These are phyloP conservation scores for Didymella segeticola DNA, from an alignment of 2,329 filamentous ascomycete species.

Conservation along the genomic window DNA sequence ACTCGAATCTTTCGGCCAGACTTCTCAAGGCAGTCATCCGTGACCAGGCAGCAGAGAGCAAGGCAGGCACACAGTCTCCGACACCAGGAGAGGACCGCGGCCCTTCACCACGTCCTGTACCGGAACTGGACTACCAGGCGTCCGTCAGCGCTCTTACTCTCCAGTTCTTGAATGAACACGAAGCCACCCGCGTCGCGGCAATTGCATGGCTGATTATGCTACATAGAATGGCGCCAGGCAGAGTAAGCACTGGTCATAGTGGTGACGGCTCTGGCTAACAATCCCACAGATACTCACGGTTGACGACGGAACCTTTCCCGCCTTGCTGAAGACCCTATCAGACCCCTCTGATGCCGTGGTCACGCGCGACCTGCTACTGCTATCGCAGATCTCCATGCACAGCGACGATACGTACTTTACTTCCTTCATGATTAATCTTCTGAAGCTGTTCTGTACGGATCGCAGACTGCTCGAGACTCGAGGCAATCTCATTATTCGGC, in stretches of 20 bases:
- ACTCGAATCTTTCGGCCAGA: conserved; percentile 47
- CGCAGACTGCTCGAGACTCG: conserved; percentile 87
- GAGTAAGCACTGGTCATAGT: conserved; percentile 59
- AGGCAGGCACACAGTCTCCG: conserved; percentile 44
- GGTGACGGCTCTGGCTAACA: conserved; percentile 12
- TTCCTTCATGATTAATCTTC: conserved; percentile 95
- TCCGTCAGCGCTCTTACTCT: conserved; percentile 92
- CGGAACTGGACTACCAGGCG: conserved; percentile 92
- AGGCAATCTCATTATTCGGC: conserved; percentile 94
- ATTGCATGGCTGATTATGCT: conserved; percentile 98
- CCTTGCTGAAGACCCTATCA: conserved; percentile 91
- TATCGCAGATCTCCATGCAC: conserved; percentile 95
- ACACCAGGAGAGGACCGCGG: conserved; percentile 55
- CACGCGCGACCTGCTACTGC: conserved; percentile 87
- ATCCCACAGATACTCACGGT: conserved; percentile 71
- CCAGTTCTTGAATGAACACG: conserved; percentile 94
- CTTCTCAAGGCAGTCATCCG: conserved; percentile 46
- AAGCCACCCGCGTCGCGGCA: conserved; percentile 91
- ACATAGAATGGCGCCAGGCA: conserved; percentile 90
- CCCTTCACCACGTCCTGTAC: conserved; percentile 52
- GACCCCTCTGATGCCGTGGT: conserved; percentile 96
- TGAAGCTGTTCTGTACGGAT: conserved; percentile 96
- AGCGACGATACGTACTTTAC: conserved; percentile 98
- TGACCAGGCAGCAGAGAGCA: conserved; percentile 39
- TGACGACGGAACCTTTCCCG: conserved; percentile 96